Conservation (phyloP, 306 rosid species). For the Leucaena leucocephala region DNA sequence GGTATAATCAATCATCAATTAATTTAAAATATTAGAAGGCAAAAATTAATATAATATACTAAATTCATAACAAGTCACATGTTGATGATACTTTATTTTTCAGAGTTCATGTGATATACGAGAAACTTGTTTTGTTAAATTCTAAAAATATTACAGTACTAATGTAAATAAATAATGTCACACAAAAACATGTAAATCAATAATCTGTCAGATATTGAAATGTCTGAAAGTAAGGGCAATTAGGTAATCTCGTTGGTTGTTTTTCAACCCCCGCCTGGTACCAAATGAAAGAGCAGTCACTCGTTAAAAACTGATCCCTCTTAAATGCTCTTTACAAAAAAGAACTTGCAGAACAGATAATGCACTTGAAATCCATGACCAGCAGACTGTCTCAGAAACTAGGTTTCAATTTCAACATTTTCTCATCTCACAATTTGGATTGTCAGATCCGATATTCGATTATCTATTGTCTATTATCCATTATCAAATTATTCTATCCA, state of each 20-base stretch:
- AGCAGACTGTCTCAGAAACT: not conserved
- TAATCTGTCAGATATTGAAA: too few relatives aligned
- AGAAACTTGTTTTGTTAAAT: too few relatives aligned
- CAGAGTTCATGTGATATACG: too few relatives aligned
- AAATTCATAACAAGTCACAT: not conserved
- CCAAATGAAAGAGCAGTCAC: not conserved
- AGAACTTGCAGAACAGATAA: not conserved
- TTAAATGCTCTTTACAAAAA: not conserved
- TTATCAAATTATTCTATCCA: conserved; percentile 7
- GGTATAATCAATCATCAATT: not conserved
- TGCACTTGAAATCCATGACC: not conserved
- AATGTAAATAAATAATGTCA: not conserved
- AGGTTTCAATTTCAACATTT: conserved; percentile 33
- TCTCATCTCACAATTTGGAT: conserved; percentile 2
- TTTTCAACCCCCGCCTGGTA: not conserved
- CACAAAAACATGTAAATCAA: not conserved
- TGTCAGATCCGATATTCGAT: conserved; percentile 35
- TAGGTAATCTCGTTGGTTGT: not conserved
- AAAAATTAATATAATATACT: too few relatives aligned
- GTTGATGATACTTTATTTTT: too few relatives aligned
- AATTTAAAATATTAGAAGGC: not conserved
- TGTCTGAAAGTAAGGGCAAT: not conserved
- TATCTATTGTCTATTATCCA: not conserved
- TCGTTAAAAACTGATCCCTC: not conserved
- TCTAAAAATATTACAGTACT: too few relatives aligned